phyloP scores from a whole-genome alignment of 176 grass and related monocot species.

The Zizania latifolia region DNA sequence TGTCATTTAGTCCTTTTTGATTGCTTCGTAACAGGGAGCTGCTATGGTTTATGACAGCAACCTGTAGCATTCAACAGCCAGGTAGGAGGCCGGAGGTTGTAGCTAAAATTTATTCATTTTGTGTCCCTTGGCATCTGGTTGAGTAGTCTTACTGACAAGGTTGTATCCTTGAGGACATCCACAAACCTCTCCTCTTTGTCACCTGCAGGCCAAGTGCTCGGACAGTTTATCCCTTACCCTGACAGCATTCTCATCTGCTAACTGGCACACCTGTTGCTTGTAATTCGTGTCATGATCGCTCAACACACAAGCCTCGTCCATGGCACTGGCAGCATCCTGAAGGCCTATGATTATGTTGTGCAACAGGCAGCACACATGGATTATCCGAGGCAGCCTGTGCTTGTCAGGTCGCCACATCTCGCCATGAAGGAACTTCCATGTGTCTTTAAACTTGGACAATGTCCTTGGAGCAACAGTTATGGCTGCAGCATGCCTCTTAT shows the following conservation, averaged over 20 bases:
- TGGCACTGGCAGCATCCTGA: conserved; percentile 44
- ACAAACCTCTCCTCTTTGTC: neutral
- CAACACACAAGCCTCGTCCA: neutral
- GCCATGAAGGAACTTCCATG: conserved; percentile 81
- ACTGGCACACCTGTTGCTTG: conserved; percentile 59
- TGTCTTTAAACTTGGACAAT: conserved; percentile 69
- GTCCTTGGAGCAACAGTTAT: conserved; percentile 45
- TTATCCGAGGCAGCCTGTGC: conserved; percentile 86
- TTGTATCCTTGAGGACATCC: neutral
- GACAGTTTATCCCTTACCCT: conserved; percentile 50
- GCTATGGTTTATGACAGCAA: too few relatives aligned
- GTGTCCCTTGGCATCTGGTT: too few relatives aligned
- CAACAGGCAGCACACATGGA: conserved; percentile 79
- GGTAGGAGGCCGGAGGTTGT: too few relatives aligned
- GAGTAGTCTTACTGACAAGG: too few relatives aligned
- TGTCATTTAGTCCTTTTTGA: too few relatives aligned
- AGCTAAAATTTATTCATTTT: too few relatives aligned
- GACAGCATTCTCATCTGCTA: conserved; percentile 55
- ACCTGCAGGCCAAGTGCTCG: conserved; percentile 34
- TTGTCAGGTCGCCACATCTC: conserved; percentile 98
- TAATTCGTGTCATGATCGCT: conserved; percentile 55
- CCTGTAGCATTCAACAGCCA: too few relatives aligned
- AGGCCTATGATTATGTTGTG: conserved; percentile 78
- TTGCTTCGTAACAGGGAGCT: too few relatives aligned
- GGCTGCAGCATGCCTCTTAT: conserved; percentile 39